These are phyloP conservation scores for Climacium dendroides DNA, from an alignment of 225 moss, liverwort and hornwort species.

Conservation along the genomic window DNA sequence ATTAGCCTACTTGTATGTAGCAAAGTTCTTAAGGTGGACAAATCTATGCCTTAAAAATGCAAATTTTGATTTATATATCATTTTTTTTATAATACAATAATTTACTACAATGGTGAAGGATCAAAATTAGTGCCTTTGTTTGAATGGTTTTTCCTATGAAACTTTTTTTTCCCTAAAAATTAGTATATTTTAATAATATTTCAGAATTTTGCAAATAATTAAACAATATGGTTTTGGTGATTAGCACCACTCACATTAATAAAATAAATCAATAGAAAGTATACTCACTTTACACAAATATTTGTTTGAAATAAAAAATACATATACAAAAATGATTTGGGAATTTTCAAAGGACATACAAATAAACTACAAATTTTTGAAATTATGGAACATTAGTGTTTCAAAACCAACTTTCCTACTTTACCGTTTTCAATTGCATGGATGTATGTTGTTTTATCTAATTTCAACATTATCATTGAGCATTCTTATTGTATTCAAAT, in stretches of 20 bases:
- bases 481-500: accelerated
- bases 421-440: accelerated
- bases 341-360: background rate
- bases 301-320: background rate
- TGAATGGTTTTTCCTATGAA: too few species aligned
- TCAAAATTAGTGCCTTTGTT: too few species aligned
- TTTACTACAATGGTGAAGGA: too few species aligned
- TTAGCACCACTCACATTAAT: accelerated
- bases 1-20: too few species aligned
- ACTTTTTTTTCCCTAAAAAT: too few species aligned
- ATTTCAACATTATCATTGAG: background rate
- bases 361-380: background rate
- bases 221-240: background rate
- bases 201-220: too few species aligned
- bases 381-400: accelerated
- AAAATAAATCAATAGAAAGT: background rate
- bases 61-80: background rate
- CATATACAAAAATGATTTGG: background rate
- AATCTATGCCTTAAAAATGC: background rate
- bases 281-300: background rate
- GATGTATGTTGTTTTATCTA: background rate
- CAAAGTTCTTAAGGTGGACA: background rate
- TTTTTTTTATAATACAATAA: too few species aligned
- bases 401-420: background rate
- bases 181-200: too few species aligned